Base-by-base conservation (phyloP, 1,139 yeast genomes). In the Taphrina confusa region DNA sequence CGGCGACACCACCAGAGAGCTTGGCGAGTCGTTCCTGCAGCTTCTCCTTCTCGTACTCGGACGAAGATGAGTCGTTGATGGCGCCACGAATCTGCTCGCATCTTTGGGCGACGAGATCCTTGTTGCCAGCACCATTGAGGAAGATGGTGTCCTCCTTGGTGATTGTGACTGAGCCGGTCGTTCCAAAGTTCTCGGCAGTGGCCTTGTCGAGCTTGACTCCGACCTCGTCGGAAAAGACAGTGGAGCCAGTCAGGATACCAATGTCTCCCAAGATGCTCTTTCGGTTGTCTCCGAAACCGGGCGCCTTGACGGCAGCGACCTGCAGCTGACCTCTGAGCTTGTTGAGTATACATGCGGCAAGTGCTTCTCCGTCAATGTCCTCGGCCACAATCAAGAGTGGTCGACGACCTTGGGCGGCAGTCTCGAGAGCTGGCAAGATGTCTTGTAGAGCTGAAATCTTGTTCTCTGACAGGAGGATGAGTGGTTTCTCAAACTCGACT, bases 281-380 rank as follows among this genome's bases (percentile, higher is more conserved):
- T 80, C 97, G 87, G 87, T 92, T 92, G 80, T 92, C 98, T 76
- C 98, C 98, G 70, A 92, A 92, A 62, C 98, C 98, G 73, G 98
- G 98, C 52, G 98, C 97, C 82, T 94, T 92, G 70, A 92, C 97
- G 70, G 96, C 96, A 75, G 95, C 89, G 65, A 94, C 98, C 77
- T 90, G 96, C 66, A 92, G 96, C 80, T 92, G 98, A 70, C 98
- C 98, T 80, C 98, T 87, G 74, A 94, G 85, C 80, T 92, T 92
- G 83, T 92, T 92, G 76, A 92, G 83, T 71, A 92, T 91, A 81
- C 98, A 94, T 66, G 98, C 98, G 70, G 98, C 98, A 66, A 92
- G 82, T 61, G 98, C 98, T 79, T 92, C 98, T 71, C 98, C 98
- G 69, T 92, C 98, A 68, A 92, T 82, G 74, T 92, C 98, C 79